A percentile compares a stretch with the other conserved stretches of the same genome.
Conservation (phyloP, 192 early-diverging fungal species). For the Dispira simplex region DNA sequence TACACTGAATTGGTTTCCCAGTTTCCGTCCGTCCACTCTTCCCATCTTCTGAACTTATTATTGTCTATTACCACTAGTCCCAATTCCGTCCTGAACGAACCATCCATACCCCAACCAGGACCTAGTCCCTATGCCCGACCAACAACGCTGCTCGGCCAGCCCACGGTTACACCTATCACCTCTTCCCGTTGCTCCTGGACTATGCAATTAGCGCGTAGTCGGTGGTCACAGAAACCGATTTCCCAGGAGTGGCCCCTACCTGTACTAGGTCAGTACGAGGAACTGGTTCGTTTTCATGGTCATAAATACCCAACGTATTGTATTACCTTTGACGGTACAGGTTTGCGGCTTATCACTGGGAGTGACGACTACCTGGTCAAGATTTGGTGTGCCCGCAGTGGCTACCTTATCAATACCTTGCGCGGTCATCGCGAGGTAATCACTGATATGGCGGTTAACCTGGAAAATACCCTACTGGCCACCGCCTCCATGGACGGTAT, state of each 20-base stretch:
- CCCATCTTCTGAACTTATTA: slow-evolving; percentile 17
- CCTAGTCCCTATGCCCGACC: slow-evolving; percentile 16
- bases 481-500: slow-evolving; percentile 62
- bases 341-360: slow-evolving; percentile 60
- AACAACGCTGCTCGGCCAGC: slow-evolving; percentile 1
- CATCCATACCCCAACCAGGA: slow-evolving; percentile 19
- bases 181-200: neutral
- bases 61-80: slow-evolving; percentile 16
- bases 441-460: slow-evolving; percentile 59
- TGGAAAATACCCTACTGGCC: slow-evolving; percentile 64
- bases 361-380: slow-evolving; percentile 81
- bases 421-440: slow-evolving; percentile 64
- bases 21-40: slow-evolving; percentile 16
- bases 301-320: slow-evolving; percentile 65
- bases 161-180: neutral
- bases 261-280: slow-evolving; percentile 16
- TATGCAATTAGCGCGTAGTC: slow-evolving; percentile 12
- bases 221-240: neutral
- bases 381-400: slow-evolving; percentile 66
- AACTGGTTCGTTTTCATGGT: slow-evolving; percentile 49
- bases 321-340: slow-evolving; percentile 57
- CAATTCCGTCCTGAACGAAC: slow-evolving; percentile 13
- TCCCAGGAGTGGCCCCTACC: slow-evolving; percentile 14
- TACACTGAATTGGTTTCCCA: slow-evolving; percentile 41
- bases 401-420: slow-evolving; percentile 63